phyloP scores from a whole-genome alignment of 345 rosid genomes.

The Acer saccharum region DNA sequence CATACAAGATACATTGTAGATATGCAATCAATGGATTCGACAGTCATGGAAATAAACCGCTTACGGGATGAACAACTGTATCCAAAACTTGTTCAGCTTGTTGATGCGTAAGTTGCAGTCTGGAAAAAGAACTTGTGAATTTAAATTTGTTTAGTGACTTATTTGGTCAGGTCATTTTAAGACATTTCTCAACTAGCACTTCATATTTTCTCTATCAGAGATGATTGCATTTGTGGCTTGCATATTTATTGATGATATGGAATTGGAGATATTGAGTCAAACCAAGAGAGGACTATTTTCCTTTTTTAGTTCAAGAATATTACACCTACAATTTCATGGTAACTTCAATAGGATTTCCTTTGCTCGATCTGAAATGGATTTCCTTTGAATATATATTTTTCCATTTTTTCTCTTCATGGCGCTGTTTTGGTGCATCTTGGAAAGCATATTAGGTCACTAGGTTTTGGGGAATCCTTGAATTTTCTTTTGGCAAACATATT shows the following conservation, averaged over 20 bases:
- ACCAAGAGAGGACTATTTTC: not conserved
- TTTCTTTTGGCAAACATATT: not conserved
- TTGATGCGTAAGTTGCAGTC: conserved; percentile 69
- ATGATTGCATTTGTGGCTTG: conserved; percentile 3
- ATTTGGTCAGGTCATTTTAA: not conserved
- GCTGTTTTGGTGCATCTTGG: not conserved
- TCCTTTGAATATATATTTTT: not conserved
- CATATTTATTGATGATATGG: not conserved
- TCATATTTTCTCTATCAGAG: not conserved
- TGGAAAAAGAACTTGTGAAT: not conserved
- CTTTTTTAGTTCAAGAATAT: too few species aligned
- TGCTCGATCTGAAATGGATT: too few species aligned
- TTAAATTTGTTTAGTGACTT: not conserved
- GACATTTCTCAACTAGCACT: not conserved
- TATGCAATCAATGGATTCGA: conserved; percentile 99
- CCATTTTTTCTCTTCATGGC: not conserved
- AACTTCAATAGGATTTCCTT: too few species aligned
- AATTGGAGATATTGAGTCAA: not conserved
- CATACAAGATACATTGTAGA: conserved; percentile 98
- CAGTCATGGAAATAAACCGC: conserved; percentile 89
- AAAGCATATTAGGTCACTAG: not conserved
- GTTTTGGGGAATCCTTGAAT: not conserved
- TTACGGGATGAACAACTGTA: conserved; percentile 87
- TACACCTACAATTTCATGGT: too few species aligned
- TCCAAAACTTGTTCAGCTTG: conserved; percentile 80